A percentile compares a stretch with the other conserved stretches of the same genome.
Conservation (phyloP, 805 yeast species). For the Lipomyces sp. region DNA sequence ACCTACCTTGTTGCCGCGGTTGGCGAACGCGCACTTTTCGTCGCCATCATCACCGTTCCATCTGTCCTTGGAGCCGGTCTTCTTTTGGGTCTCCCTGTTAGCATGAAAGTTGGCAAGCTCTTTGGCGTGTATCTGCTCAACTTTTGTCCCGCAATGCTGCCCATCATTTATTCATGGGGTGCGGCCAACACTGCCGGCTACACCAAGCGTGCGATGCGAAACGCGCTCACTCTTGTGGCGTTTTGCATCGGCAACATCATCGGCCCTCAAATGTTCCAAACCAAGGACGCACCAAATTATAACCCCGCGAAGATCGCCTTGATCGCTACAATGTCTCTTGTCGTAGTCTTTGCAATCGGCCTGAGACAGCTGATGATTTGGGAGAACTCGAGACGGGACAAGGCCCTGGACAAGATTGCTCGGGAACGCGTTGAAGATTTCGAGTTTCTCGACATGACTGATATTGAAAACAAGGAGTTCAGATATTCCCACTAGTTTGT, state of each 20-base stretch:
- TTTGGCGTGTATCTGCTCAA: slow-evolving; percentile 29
- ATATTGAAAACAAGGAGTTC: slow-evolving; percentile 58
- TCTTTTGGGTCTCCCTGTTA: slow-evolving; percentile 19
- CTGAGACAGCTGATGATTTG: slow-evolving; percentile 39
- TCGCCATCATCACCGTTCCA: slow-evolving; percentile 21
- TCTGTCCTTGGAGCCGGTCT: slow-evolving; percentile 26
- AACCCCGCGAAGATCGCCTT: slow-evolving; percentile 63
- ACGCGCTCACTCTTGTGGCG: slow-evolving; percentile 63
- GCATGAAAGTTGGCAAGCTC: slow-evolving; percentile 18
- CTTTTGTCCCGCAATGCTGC: slow-evolving; percentile 26
- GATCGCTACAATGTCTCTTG: slow-evolving; percentile 55
- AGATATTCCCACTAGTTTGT: slow-evolving; percentile 46
- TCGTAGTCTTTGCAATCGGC: slow-evolving; percentile 50
- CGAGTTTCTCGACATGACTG: slow-evolving; percentile 60
- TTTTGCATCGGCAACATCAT: slow-evolving; percentile 71
- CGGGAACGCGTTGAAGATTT: slow-evolving; percentile 45
- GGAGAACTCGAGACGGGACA: slow-evolving; percentile 60
- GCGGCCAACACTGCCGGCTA: slow-evolving; percentile 65
- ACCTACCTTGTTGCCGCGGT: slow-evolving; percentile 46
- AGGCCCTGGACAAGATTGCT: slow-evolving; percentile 41
- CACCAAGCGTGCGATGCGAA: slow-evolving; percentile 69
- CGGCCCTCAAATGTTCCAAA: slow-evolving; percentile 68
- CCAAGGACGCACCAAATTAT: slow-evolving; percentile 57
- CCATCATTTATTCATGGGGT: slow-evolving; percentile 20
- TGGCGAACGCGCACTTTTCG: slow-evolving; percentile 21